Percentiles rank a stretch among this genome's conserved stretches.
phyloP scores from a whole-genome alignment of 2,329 filamentous ascomycete species.

The Metarhizium album region DNA sequence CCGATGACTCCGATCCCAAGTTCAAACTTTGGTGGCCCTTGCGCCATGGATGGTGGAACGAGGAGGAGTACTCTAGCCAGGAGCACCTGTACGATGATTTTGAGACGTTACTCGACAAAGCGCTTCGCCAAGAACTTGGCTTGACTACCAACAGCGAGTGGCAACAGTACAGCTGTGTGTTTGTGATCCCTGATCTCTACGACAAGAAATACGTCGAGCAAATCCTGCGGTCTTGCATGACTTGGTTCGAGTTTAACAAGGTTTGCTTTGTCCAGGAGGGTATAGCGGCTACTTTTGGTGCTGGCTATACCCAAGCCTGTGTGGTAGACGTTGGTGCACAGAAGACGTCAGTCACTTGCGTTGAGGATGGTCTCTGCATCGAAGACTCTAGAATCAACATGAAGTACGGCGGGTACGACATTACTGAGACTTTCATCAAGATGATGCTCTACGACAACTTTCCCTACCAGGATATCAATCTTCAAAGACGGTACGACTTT shows the following conservation, averaged over 20 bases:
- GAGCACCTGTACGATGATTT: constrained; percentile 80
- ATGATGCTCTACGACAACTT: constrained; percentile 98
- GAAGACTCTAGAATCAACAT: constrained; percentile 93
- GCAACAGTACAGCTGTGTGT: constrained; percentile 89
- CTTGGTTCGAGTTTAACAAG: constrained; percentile 78
- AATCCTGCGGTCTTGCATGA: constrained; percentile 74
- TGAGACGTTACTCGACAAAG: constrained; percentile 74
- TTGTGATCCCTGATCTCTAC: constrained; percentile 93
- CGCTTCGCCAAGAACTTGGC: constrained; percentile 75
- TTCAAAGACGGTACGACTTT: constrained; percentile 83
- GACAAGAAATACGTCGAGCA: constrained; percentile 87
- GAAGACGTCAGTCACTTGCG: constrained; percentile 94
- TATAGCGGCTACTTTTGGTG: constrained; percentile 86
- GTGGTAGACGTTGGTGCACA: constrained; percentile 95
- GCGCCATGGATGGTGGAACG: constrained; percentile 77
- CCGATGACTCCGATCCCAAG: constrained; percentile 77
- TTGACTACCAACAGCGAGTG: constrained; percentile 69
- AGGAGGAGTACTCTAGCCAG: constrained; percentile 72
- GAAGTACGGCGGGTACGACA: constrained; percentile 85
- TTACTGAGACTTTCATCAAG: constrained; percentile 89
- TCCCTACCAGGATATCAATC: constrained; percentile 88
- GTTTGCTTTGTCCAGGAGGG: constrained; percentile 96
- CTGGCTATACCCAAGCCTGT: constrained; percentile 86
- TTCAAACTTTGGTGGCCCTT: constrained; percentile 94
- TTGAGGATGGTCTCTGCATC: constrained; percentile 89